Conservation (phyloP, 768 basidiomycete species). For the Lactarius psammicola region DNA sequence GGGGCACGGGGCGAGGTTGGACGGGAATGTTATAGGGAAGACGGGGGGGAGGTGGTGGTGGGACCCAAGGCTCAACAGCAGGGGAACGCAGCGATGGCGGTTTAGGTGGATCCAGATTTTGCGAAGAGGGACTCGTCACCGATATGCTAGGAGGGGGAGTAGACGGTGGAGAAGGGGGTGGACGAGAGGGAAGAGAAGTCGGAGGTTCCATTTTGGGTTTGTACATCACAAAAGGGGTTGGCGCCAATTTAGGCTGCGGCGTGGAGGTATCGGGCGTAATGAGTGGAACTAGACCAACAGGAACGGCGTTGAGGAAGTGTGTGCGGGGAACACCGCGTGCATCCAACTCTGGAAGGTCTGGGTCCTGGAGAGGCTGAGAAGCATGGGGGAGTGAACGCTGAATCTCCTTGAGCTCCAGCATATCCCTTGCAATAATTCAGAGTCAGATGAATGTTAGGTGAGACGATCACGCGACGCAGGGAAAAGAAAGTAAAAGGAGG, state of each 20-base stretch:
- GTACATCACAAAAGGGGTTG: not conserved
- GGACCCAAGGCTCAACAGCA: constrained; percentile 13
- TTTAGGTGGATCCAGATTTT: not conserved
- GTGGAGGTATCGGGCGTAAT: constrained; percentile 1
- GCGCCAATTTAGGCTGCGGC: not conserved
- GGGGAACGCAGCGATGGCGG: not conserved
- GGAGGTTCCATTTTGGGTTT: constrained; percentile 10
- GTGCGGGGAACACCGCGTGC: constrained; percentile 24
- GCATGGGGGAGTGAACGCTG: constrained; percentile 30
- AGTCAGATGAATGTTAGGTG: constrained; percentile 10
- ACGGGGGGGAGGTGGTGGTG: constrained; percentile 23
- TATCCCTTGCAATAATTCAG: constrained; percentile 22
- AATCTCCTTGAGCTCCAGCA: constrained; percentile 30
- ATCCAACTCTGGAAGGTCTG: constrained; percentile 22
- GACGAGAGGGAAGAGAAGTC: constrained; percentile 8
- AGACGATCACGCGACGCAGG: constrained; percentile 1
- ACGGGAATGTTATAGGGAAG: constrained; percentile 25
- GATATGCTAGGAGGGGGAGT: constrained; percentile 15
- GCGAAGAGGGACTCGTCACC: not conserved
- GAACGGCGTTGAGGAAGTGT: constrained; percentile 24
- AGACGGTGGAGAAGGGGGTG: constrained; percentile 21
- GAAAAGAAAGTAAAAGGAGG: not conserved
- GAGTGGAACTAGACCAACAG: constrained; percentile 28
- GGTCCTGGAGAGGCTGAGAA: constrained; percentile 19
- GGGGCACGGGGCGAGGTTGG: constrained; percentile 19